Evolutionary conservation across 345 rosid species (phyloP).

Genomic region (Eucalyptus pauciflora): DNA sequence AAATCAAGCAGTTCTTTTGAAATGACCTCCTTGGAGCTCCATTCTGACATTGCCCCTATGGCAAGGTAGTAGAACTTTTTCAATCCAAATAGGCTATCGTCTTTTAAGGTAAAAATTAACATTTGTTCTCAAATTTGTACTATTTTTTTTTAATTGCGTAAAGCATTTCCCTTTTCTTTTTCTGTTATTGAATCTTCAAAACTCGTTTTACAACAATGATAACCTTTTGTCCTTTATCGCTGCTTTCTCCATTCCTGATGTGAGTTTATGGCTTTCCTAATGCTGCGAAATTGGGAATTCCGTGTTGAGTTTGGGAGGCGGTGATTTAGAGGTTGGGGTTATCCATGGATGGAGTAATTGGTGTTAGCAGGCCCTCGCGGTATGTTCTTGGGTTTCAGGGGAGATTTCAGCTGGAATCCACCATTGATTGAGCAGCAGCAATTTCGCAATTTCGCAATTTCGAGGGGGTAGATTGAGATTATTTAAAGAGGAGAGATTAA

Average conservation of each 20-base stretch:
- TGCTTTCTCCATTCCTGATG: background rate
- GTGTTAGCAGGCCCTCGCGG: background rate
- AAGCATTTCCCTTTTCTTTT: background rate
- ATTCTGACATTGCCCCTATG: background rate
- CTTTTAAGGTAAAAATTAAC: background rate
- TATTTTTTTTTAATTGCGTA: too few species aligned
- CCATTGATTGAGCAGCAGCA: background rate
- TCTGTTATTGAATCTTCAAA: background rate
- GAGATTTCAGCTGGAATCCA: background rate
- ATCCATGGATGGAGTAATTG: background rate
- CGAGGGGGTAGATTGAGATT: background rate
- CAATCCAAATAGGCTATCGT: fast-evolving
- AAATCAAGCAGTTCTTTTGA: background rate
- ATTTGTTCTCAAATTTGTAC: background rate
- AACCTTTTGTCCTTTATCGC: background rate
- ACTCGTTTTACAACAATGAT: background rate
- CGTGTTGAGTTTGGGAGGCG: background rate
- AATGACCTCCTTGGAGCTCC: background rate
- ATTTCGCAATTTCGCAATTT: background rate
- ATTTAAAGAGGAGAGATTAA: background rate
- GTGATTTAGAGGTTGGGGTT: background rate
- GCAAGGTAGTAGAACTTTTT: background rate
- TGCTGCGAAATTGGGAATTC: background rate
- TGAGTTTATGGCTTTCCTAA: background rate
- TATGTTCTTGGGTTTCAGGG: fast-evolving